Evolutionary conservation across 495 filamentous ascomycete species (phyloP).

Genomic region (Bathelium albidoporum): DNA sequence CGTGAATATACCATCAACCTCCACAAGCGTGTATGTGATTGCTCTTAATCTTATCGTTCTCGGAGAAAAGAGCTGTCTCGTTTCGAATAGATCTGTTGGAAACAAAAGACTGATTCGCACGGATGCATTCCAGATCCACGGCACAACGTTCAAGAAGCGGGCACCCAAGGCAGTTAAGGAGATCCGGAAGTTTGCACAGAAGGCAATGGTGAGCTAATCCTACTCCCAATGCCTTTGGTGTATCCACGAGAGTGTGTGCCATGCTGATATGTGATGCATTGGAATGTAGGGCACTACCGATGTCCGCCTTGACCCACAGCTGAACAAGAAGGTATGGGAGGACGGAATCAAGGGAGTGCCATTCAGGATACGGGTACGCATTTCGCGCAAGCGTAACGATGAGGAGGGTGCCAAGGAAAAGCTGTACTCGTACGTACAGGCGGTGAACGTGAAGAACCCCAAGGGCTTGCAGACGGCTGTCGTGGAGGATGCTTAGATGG

Average conservation of each 20-base stretch:
- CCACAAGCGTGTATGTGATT: conserved; percentile 98
- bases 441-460: conserved; percentile 96
- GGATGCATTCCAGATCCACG: conserved; percentile 60
- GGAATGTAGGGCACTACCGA: conserved; percentile 75
- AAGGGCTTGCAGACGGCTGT: conserved; percentile 90
- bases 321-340: conserved; percentile 99
- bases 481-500: conserved; percentile 38
- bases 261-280: conserved; percentile 5
- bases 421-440: conserved; percentile 98
- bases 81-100: too few relatives aligned
- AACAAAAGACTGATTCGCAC: conserved; percentile 29
- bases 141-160: conserved; percentile 98
- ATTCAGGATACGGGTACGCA: conserved; percentile 91
- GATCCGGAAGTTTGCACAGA: conserved; percentile 83
- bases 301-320: conserved; percentile 91
- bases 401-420: conserved; percentile 98
- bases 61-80: too few relatives aligned
- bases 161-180: conserved; percentile 98
- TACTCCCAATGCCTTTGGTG: too few relatives aligned
- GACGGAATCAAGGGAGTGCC: conserved; percentile 96
- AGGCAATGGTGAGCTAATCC: conserved; percentile 76
- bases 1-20: conserved; percentile 99
- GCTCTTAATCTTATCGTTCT: too few relatives aligned
- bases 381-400: conserved; percentile 99
- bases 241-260: conserved; percentile 5